Conservation (phyloP, 768 basidiomycete genomes). For the Leccinum rimulosum region DNA sequence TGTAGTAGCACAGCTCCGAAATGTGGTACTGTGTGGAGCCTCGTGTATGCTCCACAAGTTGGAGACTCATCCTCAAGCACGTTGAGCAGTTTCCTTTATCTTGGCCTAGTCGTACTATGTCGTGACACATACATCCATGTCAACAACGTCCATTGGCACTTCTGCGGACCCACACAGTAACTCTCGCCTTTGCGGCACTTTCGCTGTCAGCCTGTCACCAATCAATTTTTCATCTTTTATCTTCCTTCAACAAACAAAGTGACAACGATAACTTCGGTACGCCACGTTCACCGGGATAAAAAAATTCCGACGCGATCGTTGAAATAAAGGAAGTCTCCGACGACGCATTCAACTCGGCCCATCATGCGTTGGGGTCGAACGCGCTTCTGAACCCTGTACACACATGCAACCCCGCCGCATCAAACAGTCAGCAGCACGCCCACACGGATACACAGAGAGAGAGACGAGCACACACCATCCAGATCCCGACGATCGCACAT, state of each 20-base stretch:
- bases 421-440: not conserved
- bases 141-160: no score
- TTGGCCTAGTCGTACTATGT: no score
- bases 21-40: no score
- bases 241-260: not conserved
- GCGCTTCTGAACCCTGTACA: slow-evolving; percentile 13
- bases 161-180: not conserved
- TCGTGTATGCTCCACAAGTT: no score
- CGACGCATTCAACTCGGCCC: not conserved
- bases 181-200: not conserved
- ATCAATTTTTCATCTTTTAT: not conserved
- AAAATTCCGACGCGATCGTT: not conserved
- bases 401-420: not conserved
- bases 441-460: not conserved
- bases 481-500: slow-evolving; percentile 74
- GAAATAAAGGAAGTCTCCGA: not conserved
- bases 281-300: not conserved
- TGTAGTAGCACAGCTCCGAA: no score
- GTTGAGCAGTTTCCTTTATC: no score
- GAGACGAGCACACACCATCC: slow-evolving; percentile 44
- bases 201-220: not conserved
- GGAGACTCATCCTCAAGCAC: no score
- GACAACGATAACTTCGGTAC: not conserved
- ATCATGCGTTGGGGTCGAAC: slow-evolving; percentile 4
- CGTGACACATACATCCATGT: no score